These are phyloP conservation scores for Schizophyllum amplum DNA, from an alignment of 1,284 basidiomycete genomes.

Conservation along the genomic window DNA sequence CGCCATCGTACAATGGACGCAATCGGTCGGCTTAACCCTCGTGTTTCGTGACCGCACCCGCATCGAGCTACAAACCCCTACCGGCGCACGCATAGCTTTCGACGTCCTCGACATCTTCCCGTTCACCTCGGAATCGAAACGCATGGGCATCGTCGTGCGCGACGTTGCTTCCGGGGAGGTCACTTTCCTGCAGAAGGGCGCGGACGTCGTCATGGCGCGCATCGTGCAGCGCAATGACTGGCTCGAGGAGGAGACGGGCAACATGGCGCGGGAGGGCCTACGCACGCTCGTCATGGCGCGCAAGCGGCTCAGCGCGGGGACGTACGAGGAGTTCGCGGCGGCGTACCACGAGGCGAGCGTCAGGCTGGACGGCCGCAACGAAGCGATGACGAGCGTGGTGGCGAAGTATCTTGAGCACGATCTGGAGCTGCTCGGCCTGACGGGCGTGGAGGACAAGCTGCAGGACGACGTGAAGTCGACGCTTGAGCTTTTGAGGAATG, in stretches of 20 bases:
- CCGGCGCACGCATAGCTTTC: constrained; percentile 58
- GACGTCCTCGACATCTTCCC: constrained; percentile 95
- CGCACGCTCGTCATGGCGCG: constrained; percentile 90
- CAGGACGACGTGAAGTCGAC: constrained; percentile 97
- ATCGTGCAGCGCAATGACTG: constrained; percentile 98
- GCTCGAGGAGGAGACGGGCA: constrained; percentile 97
- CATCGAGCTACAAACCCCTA: constrained; percentile 72
- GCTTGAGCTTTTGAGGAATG: constrained; percentile 88
- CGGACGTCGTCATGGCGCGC: constrained; percentile 92
- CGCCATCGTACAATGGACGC: constrained; percentile 98
- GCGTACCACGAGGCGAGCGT: constrained; percentile 77
- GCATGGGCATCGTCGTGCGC: constrained; percentile 96
- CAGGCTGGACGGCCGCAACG: constrained; percentile 71
- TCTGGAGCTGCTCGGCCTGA: constrained; percentile 87
- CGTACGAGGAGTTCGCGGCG: constrained; percentile 71
- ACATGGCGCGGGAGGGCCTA: constrained; percentile 97
- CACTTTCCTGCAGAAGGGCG: constrained; percentile 93
- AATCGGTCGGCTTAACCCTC: constrained; percentile 87
- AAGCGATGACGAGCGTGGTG: constrained; percentile 74
- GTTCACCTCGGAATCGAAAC: constrained; percentile 97
- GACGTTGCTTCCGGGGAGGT: constrained; percentile 73
- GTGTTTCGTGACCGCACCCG: constrained; percentile 82
- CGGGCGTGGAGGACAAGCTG: constrained; percentile 97
- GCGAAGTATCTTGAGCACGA: constrained; percentile 79
- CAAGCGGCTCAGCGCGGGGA: constrained; percentile 64